phyloP scores from a whole-genome alignment of 164 flowering plant genomes.

The Buxus sempervirens region DNA sequence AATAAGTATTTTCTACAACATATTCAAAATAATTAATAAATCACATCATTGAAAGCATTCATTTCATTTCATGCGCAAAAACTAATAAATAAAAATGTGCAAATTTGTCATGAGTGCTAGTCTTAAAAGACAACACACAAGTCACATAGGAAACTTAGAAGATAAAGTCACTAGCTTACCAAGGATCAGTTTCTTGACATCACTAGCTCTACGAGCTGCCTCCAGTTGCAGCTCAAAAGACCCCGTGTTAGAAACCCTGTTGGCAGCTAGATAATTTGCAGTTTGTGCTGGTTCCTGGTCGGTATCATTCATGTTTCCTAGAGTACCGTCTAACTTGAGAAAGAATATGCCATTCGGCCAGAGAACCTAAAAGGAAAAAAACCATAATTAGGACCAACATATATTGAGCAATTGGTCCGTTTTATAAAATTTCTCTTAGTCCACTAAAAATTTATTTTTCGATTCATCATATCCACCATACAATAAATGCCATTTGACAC shows the following conservation, averaged over 20 bases:
- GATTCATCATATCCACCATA: no score
- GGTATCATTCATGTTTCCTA: slow-evolving; percentile 20
- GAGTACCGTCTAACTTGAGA: slow-evolving; percentile 30
- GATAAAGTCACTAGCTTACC: slow-evolving; percentile 44
- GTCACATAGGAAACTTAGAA: background rate
- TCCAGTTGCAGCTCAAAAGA: slow-evolving; percentile 89
- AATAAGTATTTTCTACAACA: no score
- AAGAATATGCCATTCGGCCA: slow-evolving; percentile 95
- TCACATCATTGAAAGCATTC: no score
- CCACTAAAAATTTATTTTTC: background rate
- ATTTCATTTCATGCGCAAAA: no score
- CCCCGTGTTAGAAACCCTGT: slow-evolving; percentile 33
- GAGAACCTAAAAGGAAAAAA: slow-evolving; percentile 48
- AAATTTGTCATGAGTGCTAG: background rate
- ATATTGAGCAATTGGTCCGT: background rate
- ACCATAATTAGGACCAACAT: background rate
- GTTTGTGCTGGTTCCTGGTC: slow-evolving; percentile 22
- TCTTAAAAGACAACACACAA: background rate
- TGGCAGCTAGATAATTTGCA: slow-evolving; percentile 26
- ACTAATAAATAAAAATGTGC: background rate
- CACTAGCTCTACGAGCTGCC: slow-evolving; percentile 90
- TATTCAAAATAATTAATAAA: no score
- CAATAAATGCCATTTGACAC: no score
- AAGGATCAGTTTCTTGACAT: slow-evolving; percentile 76
- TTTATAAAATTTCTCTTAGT: background rate